Percentiles rank a stretch among this genome's conserved stretches.
Evolutionary conservation across 495 filamentous ascomycete genomes (phyloP).

Genomic region (Neurospora sp.): DNA sequence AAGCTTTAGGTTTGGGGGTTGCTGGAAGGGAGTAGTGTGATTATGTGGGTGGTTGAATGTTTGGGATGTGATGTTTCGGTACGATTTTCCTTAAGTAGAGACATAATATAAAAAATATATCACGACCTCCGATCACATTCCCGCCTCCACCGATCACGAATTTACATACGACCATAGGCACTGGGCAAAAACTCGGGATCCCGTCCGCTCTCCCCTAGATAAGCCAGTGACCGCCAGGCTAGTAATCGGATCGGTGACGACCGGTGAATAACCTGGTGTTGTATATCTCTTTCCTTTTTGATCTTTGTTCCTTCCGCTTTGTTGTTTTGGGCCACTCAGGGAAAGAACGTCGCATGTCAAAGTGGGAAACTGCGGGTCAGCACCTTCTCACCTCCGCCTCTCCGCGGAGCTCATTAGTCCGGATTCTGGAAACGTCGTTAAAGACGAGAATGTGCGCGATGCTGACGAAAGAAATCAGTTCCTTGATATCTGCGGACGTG

Average conservation of each 20-base stretch:
- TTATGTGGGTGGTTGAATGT: neutral
- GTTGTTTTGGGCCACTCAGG: neutral
- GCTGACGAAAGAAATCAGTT: neutral
- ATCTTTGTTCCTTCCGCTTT: neutral
- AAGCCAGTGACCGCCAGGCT: constrained; percentile 12
- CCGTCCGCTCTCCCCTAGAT: constrained; percentile 42
- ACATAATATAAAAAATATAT: neutral
- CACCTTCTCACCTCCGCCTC: neutral
- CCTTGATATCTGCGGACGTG: neutral
- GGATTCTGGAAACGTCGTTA: neutral
- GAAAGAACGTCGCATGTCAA: neutral
- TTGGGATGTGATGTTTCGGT: neutral
- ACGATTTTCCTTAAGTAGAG: neutral
- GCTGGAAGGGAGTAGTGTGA: neutral
- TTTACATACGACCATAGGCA: neutral
- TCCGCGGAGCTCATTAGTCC: neutral
- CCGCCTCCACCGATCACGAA: neutral
- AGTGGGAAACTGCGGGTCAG: neutral
- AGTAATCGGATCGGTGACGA: neutral
- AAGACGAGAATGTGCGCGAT: neutral
- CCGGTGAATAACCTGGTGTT: neutral
- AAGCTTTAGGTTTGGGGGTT: constrained; percentile 18
- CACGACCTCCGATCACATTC: neutral
- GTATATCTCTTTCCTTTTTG: neutral
- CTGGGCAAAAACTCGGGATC: constrained; percentile 31